Base-by-base conservation (phyloP, 2,329 filamentous ascomycete species). In the Ophiostoma sp. region DNA sequence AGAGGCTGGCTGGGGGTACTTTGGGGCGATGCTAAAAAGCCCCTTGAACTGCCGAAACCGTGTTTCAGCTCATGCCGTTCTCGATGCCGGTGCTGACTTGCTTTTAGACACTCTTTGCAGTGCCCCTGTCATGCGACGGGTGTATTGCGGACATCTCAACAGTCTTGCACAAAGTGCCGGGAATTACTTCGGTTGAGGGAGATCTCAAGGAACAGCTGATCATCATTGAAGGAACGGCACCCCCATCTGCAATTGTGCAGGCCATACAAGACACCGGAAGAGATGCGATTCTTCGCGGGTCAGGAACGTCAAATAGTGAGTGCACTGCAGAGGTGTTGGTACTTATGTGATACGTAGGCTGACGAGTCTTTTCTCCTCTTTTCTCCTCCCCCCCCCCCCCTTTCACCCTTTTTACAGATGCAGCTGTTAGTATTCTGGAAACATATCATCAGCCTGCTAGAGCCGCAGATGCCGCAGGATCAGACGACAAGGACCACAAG, bases 361-460 rank as follows among this genome's bases (percentile, higher is more conserved):
- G 33, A 65, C 35, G 35, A 65, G 8, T 33, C 23, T 52, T 67
- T 67, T 67, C 27, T 52, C 36, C 60, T 39, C 20, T 20, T n/a
- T 35, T 35, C 4, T 27, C 57, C 60, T 15, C 20, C 6, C 15
- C 15, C 20, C 6, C 15, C 15, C 4, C 36, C 57, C 60, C 17
- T 35, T 11, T 23, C 15, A 11, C 23, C 35, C 60, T 7, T 52
- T 33, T 15, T 36, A 66, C 74, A 87, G 90, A 87, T 77, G 92
- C 93, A 39, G 93, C 94, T 64, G 95, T 99, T 62, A 97, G 94
- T 80, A 98, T 99, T 77, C 87, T 99, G 72, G 95, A 99, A 83
- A 96, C 93, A 70, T 88, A 85, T 74, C 33, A 39, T 36, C 62
- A 69, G 23, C 27, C 54, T 17, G 57, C 27, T 35, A 69, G 33